phyloP scores from a whole-genome alignment of 305 asterid genomes.

The Fraxinus albicans region DNA sequence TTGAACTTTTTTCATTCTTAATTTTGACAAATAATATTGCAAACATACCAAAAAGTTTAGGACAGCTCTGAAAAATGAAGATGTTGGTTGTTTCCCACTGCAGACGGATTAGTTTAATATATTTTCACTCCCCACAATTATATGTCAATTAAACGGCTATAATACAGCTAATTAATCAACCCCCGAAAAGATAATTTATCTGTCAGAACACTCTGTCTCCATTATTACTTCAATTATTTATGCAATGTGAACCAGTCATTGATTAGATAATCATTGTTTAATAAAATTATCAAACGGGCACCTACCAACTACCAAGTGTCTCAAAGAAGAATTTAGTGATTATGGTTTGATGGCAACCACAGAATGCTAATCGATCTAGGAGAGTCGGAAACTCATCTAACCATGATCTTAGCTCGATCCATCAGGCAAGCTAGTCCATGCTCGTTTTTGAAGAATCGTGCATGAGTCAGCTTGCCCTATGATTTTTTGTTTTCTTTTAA shows the following conservation, averaged over 20 bases:
- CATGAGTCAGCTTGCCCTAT: not conserved
- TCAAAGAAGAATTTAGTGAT: not conserved
- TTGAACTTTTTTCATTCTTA: not conserved
- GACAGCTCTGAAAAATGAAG: conserved; percentile 10
- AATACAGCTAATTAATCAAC: conserved; percentile 21
- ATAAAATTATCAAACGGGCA: not conserved
- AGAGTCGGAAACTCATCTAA: not conserved
- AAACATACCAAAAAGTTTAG: not conserved
- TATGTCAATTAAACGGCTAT: conserved; percentile 1
- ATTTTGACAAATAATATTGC: not conserved
- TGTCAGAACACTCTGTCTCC: conserved; percentile 28
- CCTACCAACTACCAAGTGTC: not conserved
- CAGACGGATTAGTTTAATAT: not conserved
- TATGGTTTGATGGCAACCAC: too few species aligned
- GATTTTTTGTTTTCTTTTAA: too few species aligned
- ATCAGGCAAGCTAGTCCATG: not conserved
- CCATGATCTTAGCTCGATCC: not conserved
- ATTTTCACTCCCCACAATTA: not conserved
- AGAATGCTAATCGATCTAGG: too few species aligned
- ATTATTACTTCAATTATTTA: conserved; percentile 9
- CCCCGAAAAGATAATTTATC: not conserved
- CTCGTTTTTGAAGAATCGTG: not conserved
- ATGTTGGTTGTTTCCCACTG: conserved; percentile 15
- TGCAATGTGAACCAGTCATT: not conserved
- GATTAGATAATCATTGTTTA: not conserved